Evolutionary conservation across 2,329 filamentous ascomycete genomes (phyloP).

Genomic region (Diplodia intermedia): DNA sequence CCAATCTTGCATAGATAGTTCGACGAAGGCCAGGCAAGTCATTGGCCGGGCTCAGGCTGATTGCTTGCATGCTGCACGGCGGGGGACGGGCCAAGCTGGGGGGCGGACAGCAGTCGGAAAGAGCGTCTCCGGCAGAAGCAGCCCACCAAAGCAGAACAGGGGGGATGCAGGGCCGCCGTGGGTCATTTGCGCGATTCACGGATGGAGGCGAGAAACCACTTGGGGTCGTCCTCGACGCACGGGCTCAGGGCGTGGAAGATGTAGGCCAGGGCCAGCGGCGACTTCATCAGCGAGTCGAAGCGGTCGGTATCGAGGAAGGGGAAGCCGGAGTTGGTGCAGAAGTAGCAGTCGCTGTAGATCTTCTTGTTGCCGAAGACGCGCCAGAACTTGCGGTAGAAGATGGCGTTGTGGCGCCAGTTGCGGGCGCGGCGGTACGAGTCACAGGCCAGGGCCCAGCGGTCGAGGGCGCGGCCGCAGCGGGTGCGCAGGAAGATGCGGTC

Average conservation of each 20-base stretch:
- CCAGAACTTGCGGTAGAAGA: conserved; percentile 33
- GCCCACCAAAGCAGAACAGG: background rate
- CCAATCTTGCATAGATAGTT: background rate
- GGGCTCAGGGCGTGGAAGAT: conserved; percentile 29
- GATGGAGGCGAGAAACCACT: conserved; percentile 27
- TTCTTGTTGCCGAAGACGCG: conserved; percentile 26
- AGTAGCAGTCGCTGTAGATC: conserved; percentile 32
- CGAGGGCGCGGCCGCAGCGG: conserved; percentile 17
- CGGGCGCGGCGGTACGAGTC: conserved; percentile 29
- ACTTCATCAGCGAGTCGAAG: conserved; percentile 30
- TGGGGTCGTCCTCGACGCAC: conserved; percentile 27
- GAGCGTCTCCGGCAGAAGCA: background rate
- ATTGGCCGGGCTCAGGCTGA: background rate
- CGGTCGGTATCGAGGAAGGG: conserved; percentile 31
- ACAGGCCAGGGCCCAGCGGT: conserved; percentile 10
- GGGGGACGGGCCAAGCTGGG: background rate
- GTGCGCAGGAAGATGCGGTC: conserved; percentile 26
- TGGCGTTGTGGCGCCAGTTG: conserved; percentile 31
- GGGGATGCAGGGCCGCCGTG: background rate
- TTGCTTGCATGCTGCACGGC: background rate
- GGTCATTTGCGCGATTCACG: conserved; percentile 15
- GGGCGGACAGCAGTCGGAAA: background rate
- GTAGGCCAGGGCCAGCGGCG: conserved; percentile 27
- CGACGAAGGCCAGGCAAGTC: background rate
- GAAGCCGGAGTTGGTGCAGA: conserved; percentile 27